Evolutionary conservation across 2,329 filamentous ascomycete genomes (phyloP), one percentile per base, ranked within the genome.

Genomic region (Lomentospora prolificans): DNA sequence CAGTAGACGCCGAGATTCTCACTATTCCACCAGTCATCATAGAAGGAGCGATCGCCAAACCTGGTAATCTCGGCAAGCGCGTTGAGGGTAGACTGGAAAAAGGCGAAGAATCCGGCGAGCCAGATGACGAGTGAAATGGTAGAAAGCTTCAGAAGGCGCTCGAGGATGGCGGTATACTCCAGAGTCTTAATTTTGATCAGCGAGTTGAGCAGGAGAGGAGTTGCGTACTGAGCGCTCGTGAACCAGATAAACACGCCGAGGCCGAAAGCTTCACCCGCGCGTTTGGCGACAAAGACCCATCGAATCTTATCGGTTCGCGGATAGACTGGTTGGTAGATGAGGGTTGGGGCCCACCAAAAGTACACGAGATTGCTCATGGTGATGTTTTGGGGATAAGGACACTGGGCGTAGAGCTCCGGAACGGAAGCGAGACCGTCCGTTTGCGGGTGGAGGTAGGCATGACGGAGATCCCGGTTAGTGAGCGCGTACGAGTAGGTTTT

Each of bases 11-110:
- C 89, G 5, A 97, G 76, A 61, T 85, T 90, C 55, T 85, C 84
- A 60, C 85, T 89, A 66, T 99, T 99, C 94, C 94, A 99, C 94
- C 94, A 99, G 65, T 96, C 90, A 36, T 89, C 86, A 69, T 99
- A 99, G 69, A 99, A 99, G 54, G 91, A 87, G 28, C 94, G 82
- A 68, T 99, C 94, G 17, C 87, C 94, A 64, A 99, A 99, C 46
- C 81, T 80, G 75, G 90, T 87, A 10, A 97, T 75, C 69, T 99
- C 94, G 3, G 92, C 92, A 19, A 97, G 75, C 0, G 90, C 90
- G 65, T 99, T 99, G 52, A 99, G 75, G 59, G 89, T 85, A 1
- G 89, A 92, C 66, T 99, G 94, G 73, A 99, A 99, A 12, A 97
- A 73, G 2, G 92, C 94, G 65, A 96, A 97, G 77, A 99, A 99